Conservation (phyloP, 441 rosid genomes). For the Bruguiera hainesii region DNA sequence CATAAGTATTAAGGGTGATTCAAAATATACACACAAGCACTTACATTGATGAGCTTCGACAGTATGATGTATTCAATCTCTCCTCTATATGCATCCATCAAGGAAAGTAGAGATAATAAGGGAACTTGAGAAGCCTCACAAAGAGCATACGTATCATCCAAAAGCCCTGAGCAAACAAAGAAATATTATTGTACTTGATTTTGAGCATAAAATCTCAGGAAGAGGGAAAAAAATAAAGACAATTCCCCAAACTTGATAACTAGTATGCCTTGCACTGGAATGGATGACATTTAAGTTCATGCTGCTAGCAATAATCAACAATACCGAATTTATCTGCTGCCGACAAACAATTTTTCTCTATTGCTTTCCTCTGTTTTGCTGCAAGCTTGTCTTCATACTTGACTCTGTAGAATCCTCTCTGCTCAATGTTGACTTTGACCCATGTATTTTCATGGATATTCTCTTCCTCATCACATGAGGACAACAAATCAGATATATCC, state of each 20-base stretch:
- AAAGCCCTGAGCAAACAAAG: conserved; percentile 24
- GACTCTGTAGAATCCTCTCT: conserved; percentile 39
- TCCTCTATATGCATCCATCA: conserved; percentile 27
- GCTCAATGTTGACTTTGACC: conserved; percentile 38
- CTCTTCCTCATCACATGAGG: conserved; percentile 10
- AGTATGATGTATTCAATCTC: conserved; percentile 25
- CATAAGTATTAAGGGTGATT: not conserved
- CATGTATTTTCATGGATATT: conserved; percentile 16
- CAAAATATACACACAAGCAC: not conserved
- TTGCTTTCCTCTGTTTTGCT: conserved; percentile 30
- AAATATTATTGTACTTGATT: not conserved
- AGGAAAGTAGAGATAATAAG: conserved; percentile 29
- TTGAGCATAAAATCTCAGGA: not conserved
- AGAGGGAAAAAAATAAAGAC: too few relatives aligned
- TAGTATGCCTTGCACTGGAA: too few relatives aligned
- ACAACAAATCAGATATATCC: conserved; percentile 25
- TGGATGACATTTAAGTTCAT: not conserved
- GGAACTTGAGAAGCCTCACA: conserved; percentile 26
- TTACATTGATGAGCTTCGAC: conserved; percentile 31
- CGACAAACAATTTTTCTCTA: conserved; percentile 26
- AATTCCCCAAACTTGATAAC: too few relatives aligned
- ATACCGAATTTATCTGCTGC: conserved; percentile 36
- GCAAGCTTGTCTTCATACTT: conserved; percentile 35
- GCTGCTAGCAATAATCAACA: not conserved
- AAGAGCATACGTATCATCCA: conserved; percentile 37